Percentiles rank a stretch among this genome's conserved stretches.
phyloP scores from a whole-genome alignment of 2,329 filamentous ascomycete genomes.

The Teratosphaeria zuluensis region DNA sequence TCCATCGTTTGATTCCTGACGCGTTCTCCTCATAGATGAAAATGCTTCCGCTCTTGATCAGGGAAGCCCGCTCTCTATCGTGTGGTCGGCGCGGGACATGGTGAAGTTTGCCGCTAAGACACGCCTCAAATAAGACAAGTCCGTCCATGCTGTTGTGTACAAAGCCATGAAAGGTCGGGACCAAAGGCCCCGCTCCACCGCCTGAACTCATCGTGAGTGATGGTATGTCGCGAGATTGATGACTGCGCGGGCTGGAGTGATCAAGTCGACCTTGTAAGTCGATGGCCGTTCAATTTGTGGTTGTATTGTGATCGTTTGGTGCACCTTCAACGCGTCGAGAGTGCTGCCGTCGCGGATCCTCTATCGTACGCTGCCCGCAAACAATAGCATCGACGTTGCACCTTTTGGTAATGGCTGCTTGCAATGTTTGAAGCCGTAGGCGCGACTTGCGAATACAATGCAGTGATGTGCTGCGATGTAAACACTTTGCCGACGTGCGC shows the following conservation, averaged over 20 bases:
- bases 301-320: not conserved
- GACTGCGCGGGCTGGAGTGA: not conserved
- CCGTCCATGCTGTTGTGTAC: constrained; percentile 50
- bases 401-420: not conserved
- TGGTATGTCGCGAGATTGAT: not conserved
- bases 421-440: not conserved
- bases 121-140: constrained; percentile 70
- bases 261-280: not conserved
- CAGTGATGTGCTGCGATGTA: not conserved
- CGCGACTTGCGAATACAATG: not conserved
- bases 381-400: not conserved
- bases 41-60: constrained; percentile 76
- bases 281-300: not conserved
- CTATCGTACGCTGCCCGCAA: not conserved
- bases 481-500: not conserved
- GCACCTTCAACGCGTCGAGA: not conserved
- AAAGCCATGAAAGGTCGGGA: constrained; percentile 31
- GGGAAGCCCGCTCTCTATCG: constrained; percentile 65
- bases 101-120: constrained; percentile 57
- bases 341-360: not conserved
- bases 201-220: constrained; percentile 23
- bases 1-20: constrained; percentile 90
- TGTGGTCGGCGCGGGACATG: constrained; percentile 79
- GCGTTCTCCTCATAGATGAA: constrained; percentile 90
- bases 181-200: constrained; percentile 27